These are phyloP conservation scores for Polytrichum commune DNA, from an alignment of 225 moss, liverwort and hornwort species.

Conservation along the genomic window DNA sequence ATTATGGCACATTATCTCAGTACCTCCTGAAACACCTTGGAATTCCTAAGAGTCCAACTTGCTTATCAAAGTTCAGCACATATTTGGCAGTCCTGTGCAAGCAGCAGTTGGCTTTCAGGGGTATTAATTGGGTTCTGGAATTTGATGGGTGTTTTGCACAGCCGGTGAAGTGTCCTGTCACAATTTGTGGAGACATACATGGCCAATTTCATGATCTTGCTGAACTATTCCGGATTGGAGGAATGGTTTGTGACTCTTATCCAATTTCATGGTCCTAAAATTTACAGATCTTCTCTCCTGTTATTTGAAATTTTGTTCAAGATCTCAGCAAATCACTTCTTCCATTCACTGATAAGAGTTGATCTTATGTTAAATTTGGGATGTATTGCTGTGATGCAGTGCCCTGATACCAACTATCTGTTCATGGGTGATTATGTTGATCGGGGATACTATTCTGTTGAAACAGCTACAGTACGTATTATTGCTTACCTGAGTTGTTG, in stretches of 20 bases:
- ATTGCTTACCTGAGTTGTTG: background rate
- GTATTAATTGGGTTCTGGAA: too few relatives aligned
- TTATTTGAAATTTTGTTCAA: too few relatives aligned
- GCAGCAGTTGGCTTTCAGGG: too few relatives aligned
- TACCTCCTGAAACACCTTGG: too few relatives aligned
- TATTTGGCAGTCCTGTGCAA: too few relatives aligned
- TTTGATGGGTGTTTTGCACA: conserved; percentile 5
- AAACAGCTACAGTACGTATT: conserved; percentile 41
- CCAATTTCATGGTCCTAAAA: background rate
- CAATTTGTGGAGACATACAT: conserved; percentile 42
- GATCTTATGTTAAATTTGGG: background rate
- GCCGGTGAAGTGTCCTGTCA: conserved; percentile 52
- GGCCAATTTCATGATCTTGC: conserved; percentile 52
- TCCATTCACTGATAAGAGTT: too few relatives aligned
- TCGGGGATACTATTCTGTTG: conserved; percentile 44
- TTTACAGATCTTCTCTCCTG: background rate
- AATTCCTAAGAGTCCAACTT: too few relatives aligned
- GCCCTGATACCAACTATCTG: conserved; percentile 44
- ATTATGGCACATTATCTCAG: background rate
- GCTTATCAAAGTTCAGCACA: too few relatives aligned
- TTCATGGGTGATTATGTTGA: conserved; percentile 51
- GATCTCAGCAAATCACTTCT: too few relatives aligned
- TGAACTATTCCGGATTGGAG: conserved; percentile 48
- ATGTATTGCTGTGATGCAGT: conserved; percentile 17
- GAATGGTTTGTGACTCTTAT: conserved; percentile 29